These are phyloP conservation scores for Amborella trichopoda DNA, from an alignment of 164 flowering plant genomes.

Conservation along the genomic window DNA sequence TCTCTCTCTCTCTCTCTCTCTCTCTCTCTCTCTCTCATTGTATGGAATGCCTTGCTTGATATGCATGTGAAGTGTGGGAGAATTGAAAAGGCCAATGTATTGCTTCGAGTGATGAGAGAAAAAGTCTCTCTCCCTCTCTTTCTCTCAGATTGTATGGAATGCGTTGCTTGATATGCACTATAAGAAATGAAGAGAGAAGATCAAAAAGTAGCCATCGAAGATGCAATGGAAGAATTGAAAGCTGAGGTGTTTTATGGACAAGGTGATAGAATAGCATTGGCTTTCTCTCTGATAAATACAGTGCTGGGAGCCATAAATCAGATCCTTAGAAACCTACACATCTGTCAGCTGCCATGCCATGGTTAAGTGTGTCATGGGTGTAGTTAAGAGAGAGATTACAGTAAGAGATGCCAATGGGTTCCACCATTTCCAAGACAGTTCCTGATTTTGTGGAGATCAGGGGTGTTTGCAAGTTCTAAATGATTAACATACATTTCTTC, in stretches of 20 bases:
- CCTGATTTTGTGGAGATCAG: conserved; percentile 80
- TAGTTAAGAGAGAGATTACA: conserved; percentile 71
- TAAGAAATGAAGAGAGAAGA: conserved; percentile 71
- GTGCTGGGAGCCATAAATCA: conserved; percentile 70
- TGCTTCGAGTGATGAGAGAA: conserved; percentile 27
- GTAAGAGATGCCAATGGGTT: conserved; percentile 75
- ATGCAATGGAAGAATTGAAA: conserved; percentile 32
- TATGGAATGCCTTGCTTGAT: conserved; percentile 75
- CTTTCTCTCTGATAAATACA: conserved; percentile 70
- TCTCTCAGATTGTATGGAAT: too few relatives aligned
- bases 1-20: too few relatives aligned
- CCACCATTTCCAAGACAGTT: conserved; percentile 84
- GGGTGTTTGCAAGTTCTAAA: too few relatives aligned
- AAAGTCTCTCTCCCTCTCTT: too few relatives aligned
- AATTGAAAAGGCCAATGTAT: conserved; percentile 39
- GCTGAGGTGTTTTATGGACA: conserved; percentile 89
- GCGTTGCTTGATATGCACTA: too few relatives aligned
- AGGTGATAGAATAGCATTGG: conserved; percentile 78
- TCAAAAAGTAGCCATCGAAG: conserved; percentile 17
- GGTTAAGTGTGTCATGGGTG: conserved; percentile 59
- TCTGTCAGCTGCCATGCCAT: conserved; percentile 56
- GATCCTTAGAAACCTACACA: conserved; percentile 81
- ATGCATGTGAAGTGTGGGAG: conserved; percentile 82
- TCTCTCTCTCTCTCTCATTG: too few relatives aligned
- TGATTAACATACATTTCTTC: too few relatives aligned